Percentiles rank a stretch among this genome's conserved stretches.
These are phyloP conservation scores for Ramularia collo-cygni DNA, from an alignment of 2,329 filamentous ascomycete species.

Conservation along the genomic window DNA sequence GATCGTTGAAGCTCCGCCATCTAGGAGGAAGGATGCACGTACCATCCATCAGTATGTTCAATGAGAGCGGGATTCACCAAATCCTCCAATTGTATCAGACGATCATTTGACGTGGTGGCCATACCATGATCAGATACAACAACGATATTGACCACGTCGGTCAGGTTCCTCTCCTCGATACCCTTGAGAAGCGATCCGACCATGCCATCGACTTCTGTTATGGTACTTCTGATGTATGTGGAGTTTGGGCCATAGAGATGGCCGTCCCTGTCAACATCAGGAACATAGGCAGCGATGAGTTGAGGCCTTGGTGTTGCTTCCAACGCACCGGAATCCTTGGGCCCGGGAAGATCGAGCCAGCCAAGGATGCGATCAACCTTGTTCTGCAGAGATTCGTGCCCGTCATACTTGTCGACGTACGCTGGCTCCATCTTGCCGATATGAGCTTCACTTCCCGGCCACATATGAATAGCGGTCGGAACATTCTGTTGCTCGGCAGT, in stretches of 20 bases:
- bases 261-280: slow-evolving; percentile 80
- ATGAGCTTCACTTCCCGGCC: slow-evolving; percentile 91
- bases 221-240: slow-evolving; percentile 77
- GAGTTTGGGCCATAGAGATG: slow-evolving; percentile 91
- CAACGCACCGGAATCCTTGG: slow-evolving; percentile 45
- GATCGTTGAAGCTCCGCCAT: too few species aligned
- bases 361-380: slow-evolving; percentile 76
- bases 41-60: slow-evolving; percentile 83
- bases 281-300: slow-evolving; percentile 89
- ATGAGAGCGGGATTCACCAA: slow-evolving; percentile 71
- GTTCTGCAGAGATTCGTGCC: slow-evolving; percentile 61
- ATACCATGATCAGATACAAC: slow-evolving; percentile 98
- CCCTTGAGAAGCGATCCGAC: slow-evolving; percentile 68
- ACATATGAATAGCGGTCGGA: slow-evolving; percentile 88
- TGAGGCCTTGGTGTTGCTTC: slow-evolving; percentile 62
- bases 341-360: slow-evolving; percentile 76
- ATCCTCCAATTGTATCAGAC: slow-evolving; percentile 85
- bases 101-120: slow-evolving; percentile 78
- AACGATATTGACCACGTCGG: slow-evolving; percentile 82
- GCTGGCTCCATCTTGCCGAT: slow-evolving; percentile 68
- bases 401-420: slow-evolving; percentile 79
- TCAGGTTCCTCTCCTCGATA: slow-evolving; percentile 74
- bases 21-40: too few species aligned
- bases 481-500: slow-evolving; percentile 80
- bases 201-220: slow-evolving; percentile 75